These are phyloP conservation scores for Pelargonium exstipulatum DNA, from an alignment of 441 rosid genomes.

Conservation along the genomic window DNA sequence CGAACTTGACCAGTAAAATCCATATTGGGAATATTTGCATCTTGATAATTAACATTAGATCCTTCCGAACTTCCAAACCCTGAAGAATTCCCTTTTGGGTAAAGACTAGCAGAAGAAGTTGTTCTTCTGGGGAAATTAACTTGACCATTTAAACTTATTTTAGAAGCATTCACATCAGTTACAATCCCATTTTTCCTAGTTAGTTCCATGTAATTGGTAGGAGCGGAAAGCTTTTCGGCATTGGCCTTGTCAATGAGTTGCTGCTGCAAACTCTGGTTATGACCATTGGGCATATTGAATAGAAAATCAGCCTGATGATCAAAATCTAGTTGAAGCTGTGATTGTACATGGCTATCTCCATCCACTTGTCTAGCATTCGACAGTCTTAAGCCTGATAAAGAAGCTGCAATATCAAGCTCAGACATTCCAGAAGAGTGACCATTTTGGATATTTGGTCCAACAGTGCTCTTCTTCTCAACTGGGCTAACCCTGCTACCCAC, in stretches of 20 bases:
- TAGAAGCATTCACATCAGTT: slow-evolving; percentile 40
- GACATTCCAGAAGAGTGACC: slow-evolving; percentile 35
- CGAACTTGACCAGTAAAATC: slow-evolving; percentile 36
- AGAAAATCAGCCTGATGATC: slow-evolving; percentile 45
- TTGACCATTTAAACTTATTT: slow-evolving; percentile 40
- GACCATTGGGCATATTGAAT: slow-evolving; percentile 43
- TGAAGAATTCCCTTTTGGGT: slow-evolving; percentile 42
- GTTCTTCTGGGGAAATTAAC: slow-evolving; percentile 57
- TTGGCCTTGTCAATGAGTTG: slow-evolving; percentile 38
- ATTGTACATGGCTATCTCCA: slow-evolving; percentile 33
- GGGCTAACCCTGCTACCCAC: slow-evolving; percentile 55
- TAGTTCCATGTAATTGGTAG: slow-evolving; percentile 42
- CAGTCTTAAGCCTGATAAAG: slow-evolving; percentile 51
- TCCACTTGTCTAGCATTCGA: slow-evolving; percentile 42
- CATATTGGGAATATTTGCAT: slow-evolving; percentile 36
- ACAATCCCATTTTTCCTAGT: slow-evolving; percentile 36
- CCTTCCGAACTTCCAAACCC: slow-evolving; percentile 46
- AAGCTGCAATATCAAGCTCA: slow-evolving; percentile 52
- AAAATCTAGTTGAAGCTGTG: slow-evolving; percentile 38
- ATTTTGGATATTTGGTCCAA: slow-evolving; percentile 40
- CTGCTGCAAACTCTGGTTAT: slow-evolving; percentile 45
- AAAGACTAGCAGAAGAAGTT: slow-evolving; percentile 63
- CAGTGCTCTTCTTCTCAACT: slow-evolving; percentile 44
- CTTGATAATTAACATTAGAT: slow-evolving; percentile 38
- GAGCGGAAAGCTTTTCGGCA: slow-evolving; percentile 39